Percentiles rank a stretch among this genome's conserved stretches.
These are phyloP conservation scores for Penicillium salamii DNA, from an alignment of 495 filamentous ascomycete species.

Conservation along the genomic window DNA sequence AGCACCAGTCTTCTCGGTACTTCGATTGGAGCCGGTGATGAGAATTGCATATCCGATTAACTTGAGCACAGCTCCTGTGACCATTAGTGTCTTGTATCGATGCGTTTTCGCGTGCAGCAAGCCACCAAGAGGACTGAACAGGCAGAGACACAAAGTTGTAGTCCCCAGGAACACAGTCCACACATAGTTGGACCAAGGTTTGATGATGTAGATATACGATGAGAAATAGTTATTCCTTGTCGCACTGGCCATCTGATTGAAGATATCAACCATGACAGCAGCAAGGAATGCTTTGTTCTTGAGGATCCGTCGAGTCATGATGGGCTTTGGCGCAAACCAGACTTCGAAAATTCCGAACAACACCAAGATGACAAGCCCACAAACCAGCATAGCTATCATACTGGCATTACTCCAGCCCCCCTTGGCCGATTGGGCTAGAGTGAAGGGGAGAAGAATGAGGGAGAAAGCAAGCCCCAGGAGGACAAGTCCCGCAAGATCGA, in stretches of 20 bases:
- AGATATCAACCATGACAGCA: neutral
- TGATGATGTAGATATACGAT: conserved; percentile 4
- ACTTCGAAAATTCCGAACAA: neutral
- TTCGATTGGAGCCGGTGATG: neutral
- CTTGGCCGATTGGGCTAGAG: neutral
- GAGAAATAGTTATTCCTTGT: neutral
- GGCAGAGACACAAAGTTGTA: neutral
- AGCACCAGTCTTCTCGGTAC: neutral
- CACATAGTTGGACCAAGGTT: neutral
- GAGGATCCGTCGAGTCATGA: neutral
- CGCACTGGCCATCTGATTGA: neutral
- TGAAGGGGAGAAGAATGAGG: neutral
- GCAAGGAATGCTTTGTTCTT: neutral
- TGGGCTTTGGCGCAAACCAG: neutral
- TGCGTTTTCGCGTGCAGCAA: neutral
- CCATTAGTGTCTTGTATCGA: neutral
- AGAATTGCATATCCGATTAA: neutral
- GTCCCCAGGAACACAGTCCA: neutral
- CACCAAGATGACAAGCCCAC: neutral
- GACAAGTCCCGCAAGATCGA: neutral
- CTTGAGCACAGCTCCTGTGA: neutral
- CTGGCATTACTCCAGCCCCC: neutral
- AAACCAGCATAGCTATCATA: neutral
- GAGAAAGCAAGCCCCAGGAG: neutral
- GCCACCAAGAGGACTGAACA: neutral